These are phyloP conservation scores for Candida germanica DNA, from an alignment of 805 yeast genomes.

Conservation along the genomic window DNA sequence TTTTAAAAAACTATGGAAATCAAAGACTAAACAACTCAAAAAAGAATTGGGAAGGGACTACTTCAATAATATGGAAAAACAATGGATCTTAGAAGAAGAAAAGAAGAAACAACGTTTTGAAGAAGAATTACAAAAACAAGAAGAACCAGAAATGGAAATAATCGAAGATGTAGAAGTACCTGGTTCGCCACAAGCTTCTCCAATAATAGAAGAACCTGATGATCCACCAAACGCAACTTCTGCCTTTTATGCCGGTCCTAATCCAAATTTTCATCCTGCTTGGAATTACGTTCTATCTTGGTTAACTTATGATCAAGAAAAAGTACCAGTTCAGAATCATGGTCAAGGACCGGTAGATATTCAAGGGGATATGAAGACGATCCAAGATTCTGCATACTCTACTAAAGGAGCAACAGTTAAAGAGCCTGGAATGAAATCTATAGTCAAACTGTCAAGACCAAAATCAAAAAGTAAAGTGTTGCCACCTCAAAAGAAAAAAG, in stretches of 20 bases:
- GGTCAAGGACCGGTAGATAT: not conserved
- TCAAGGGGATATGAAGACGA: not conserved
- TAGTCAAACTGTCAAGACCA: constrained; percentile 1
- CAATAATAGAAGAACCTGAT: constrained; percentile 7
- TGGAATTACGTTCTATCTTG: constrained; percentile 39
- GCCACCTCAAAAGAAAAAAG: constrained; percentile 7
- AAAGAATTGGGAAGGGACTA: constrained; percentile 24
- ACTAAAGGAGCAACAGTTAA: not conserved
- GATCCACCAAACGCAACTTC: not conserved
- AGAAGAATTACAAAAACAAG: constrained; percentile 4
- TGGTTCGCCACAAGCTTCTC: not conserved
- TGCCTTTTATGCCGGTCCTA: constrained; percentile 13
- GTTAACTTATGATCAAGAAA: constrained; percentile 28
- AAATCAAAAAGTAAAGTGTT: not conserved
- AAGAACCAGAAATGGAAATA: not conserved
- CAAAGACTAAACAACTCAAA: constrained; percentile 20
- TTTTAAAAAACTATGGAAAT: constrained; percentile 15
- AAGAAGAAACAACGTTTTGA: constrained; percentile 9
- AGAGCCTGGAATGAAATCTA: constrained; percentile 3
- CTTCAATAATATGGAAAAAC: constrained; percentile 18
- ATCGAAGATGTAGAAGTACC: not conserved
- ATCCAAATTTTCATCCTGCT: constrained; percentile 30
- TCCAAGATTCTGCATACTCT: not conserved
- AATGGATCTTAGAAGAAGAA: constrained; percentile 15
- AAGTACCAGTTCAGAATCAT: not conserved